Conservation (phyloP, 306 rosid species). For the Pueraria montana region DNA sequence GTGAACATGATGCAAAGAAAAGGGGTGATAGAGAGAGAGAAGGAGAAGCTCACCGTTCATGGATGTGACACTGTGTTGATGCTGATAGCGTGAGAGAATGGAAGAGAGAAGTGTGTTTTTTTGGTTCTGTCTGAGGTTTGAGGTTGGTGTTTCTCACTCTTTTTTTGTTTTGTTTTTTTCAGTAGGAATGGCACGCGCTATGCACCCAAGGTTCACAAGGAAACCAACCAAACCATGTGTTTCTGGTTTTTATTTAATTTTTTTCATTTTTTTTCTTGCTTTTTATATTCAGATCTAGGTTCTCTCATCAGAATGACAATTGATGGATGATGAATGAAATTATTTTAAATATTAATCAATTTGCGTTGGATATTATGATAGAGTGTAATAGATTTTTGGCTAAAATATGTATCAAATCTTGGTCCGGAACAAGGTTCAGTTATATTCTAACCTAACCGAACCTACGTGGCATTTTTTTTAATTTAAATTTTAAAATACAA, state of each 20-base stretch:
- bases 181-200: constrained; percentile 31
- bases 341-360: too few relatives aligned
- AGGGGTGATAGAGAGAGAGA: background rate
- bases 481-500: too few relatives aligned
- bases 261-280: background rate
- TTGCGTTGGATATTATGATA: too few relatives aligned
- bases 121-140: constrained; percentile 12
- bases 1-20: background rate
- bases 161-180: too few relatives aligned
- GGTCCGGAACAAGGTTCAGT: too few relatives aligned
- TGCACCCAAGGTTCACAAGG: background rate
- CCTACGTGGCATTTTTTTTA: too few relatives aligned
- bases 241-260: background rate
- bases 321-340: too few relatives aligned
- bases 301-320: background rate
- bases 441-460: too few relatives aligned
- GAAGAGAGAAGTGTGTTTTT: background rate
- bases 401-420: too few relatives aligned
- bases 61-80: background rate
- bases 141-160: background rate
- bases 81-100: constrained; percentile 8
- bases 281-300: background rate
- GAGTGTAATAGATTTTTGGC: too few relatives aligned
- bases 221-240: background rate
- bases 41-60: constrained; percentile 8